Evolutionary conservation across 768 basidiomycete genomes (phyloP), one percentile per base, ranked within the genome.

Genomic region (Boletus tylopilopsis): DNA sequence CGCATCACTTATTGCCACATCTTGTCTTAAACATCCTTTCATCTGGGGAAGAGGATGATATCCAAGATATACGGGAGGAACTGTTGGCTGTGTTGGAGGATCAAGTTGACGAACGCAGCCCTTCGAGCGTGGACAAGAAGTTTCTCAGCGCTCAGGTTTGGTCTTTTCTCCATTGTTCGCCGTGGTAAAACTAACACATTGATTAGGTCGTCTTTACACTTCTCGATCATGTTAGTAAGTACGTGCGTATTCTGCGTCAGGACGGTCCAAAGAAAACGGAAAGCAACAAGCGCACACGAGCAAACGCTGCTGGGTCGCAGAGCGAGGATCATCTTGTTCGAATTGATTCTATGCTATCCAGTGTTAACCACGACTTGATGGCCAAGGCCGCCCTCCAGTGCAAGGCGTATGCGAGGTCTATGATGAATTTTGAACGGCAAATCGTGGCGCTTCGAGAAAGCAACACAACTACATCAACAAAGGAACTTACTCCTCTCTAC

Each of bases 401-500:
- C 73, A 94, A 90, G 67, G 88, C 94, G 1, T 97, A 88, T 59
- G 95, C 95, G 1, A 80, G 95, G 29, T 85, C 96, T 3, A 74
- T 99, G 45, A 94, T 97, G 84, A 94, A 86, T 66, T 95, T 94
- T 60, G 96, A 99, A 64, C 82, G 84, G 43, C 87, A 89, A 47
- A 80, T 96, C 41, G 64, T 83, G 24, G 71, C 74, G 5, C 71
- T 87, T 35, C 66, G 68, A 23, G 60, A 70, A 32, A 61, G 67
- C 18, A 70, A 68, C 57, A 70, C 73, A 44, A 64, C 71, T 11
- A 66, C 72, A 3, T 68, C 73, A 2, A 49, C 70, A 76, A 89
- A 42, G 71, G 70, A 16, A 81, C 58, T 70, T 3, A 47, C 60
- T 6, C 50, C 51, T 10, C 54, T 90, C 62, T 97, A 92, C 64